A percentile compares a stretch with the other conserved stretches of the same genome.
Evolutionary conservation across 108 stramenopile species (phyloP).

Genomic region (Fistulifera solaris): DNA sequence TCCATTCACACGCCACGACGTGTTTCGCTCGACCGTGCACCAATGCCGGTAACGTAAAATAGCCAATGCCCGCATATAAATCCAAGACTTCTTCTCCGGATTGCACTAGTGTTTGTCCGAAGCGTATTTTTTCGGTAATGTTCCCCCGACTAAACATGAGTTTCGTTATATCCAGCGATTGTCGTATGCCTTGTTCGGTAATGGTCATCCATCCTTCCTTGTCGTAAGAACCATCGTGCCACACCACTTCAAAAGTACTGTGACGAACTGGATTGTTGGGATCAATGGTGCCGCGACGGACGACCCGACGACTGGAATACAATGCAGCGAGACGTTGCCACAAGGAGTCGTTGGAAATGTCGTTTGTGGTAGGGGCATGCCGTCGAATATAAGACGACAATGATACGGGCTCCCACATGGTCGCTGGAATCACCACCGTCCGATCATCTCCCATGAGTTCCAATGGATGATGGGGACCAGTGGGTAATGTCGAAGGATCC

Average conservation of each 20-base stretch:
- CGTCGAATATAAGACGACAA: background rate
- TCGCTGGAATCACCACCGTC: conserved; percentile 54
- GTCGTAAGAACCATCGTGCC: conserved; percentile 17
- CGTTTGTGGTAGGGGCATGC: background rate
- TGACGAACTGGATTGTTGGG: conserved; percentile 61
- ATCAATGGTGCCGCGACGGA: conserved; percentile 66
- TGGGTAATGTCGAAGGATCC: conserved; percentile 22
- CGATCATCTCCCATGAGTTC: conserved; percentile 75
- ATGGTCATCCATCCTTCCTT: conserved; percentile 83
- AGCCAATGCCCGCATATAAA: conserved; percentile 95
- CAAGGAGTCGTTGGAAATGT: conserved; percentile 5
- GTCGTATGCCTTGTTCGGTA: conserved; percentile 83
- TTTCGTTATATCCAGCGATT: conserved; percentile 84
- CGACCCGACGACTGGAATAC: conserved; percentile 43
- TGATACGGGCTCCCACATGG: conserved; percentile 26
- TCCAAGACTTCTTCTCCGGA: conserved; percentile 76
- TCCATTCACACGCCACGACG: conserved; percentile 91
- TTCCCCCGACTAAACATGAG: conserved; percentile 96
- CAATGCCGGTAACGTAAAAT: conserved; percentile 88
- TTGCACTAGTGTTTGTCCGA: conserved; percentile 55
- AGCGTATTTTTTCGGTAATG: conserved; percentile 86
- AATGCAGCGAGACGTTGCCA: conserved; percentile 40
- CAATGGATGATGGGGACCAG: conserved; percentile 25
- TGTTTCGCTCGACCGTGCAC: conserved; percentile 56
- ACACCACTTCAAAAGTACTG: conserved; percentile 65